These are phyloP conservation scores for Phytophthora ohioensis DNA, from an alignment of 352 stramenopile genomes.

Conservation along the genomic window DNA sequence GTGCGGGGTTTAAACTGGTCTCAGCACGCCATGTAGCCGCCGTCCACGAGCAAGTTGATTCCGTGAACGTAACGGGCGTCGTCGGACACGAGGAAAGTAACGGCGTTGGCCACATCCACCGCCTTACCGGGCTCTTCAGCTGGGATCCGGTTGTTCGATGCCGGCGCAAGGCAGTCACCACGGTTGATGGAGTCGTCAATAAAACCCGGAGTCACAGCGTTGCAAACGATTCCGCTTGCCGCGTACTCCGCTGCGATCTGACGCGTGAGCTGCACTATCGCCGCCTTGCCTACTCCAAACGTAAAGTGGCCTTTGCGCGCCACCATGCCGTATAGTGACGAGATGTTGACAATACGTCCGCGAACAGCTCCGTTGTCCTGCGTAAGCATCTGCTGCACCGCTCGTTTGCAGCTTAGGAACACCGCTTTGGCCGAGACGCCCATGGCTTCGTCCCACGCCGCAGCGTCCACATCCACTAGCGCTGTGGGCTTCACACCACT, in stretches of 20 bases:
- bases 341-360: slow-evolving; percentile 74
- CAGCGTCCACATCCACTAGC: slow-evolving; percentile 53
- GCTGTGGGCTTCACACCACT: slow-evolving; percentile 43
- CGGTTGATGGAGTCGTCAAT: slow-evolving; percentile 73
- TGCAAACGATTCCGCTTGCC: slow-evolving; percentile 66
- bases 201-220: slow-evolving; percentile 63
- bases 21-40: slow-evolving; percentile 64
- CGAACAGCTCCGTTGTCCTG: slow-evolving; percentile 66
- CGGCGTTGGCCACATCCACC: slow-evolving; percentile 71
- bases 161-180: slow-evolving; percentile 62
- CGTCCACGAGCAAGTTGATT: slow-evolving; percentile 69
- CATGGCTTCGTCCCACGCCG: slow-evolving; percentile 66
- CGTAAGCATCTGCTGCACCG: slow-evolving; percentile 65
- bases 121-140: slow-evolving; percentile 64
- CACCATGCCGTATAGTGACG: slow-evolving; percentile 67
- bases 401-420: slow-evolving; percentile 77
- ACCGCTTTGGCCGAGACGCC: slow-evolving; percentile 69
- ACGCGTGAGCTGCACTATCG: slow-evolving; percentile 69
- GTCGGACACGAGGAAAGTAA: slow-evolving; percentile 74
- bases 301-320: slow-evolving; percentile 69
- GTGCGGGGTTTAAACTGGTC: not conserved
- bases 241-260: slow-evolving; percentile 74
- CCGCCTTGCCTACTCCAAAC: slow-evolving; percentile 72
- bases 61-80: slow-evolving; percentile 73
- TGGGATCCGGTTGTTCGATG: slow-evolving; percentile 57